These are phyloP conservation scores for Globisporangium iwayamae DNA, from an alignment of 352 stramenopile genomes.

Conservation along the genomic window DNA sequence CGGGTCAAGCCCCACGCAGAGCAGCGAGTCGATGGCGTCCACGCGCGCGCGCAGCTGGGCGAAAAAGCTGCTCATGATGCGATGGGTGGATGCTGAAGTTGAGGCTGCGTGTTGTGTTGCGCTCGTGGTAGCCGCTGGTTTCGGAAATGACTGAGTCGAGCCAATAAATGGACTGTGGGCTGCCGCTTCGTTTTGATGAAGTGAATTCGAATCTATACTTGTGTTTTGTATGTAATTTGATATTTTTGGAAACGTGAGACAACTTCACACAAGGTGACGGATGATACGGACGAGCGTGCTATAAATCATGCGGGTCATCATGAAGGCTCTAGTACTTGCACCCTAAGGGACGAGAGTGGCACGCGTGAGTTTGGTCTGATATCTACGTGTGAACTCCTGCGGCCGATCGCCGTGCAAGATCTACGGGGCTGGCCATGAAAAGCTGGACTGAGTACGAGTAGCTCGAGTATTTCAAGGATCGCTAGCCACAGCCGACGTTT, in stretches of 20 bases:
- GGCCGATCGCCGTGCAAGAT: not conserved
- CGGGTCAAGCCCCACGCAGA: slow-evolving; percentile 98
- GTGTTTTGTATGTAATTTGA: not conserved
- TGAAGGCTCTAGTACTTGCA: not conserved
- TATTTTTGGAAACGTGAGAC: not conserved
- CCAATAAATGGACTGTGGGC: too few relatives aligned
- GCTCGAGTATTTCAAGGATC: too few relatives aligned
- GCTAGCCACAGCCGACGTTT: too few relatives aligned
- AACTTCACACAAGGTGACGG: too few relatives aligned
- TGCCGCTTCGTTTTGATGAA: not conserved
- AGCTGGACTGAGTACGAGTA: too few relatives aligned
- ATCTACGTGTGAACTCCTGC: not conserved
- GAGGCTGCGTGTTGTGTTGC: not conserved
- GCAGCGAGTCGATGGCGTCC: slow-evolving; percentile 90
- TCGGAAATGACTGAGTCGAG: not conserved
- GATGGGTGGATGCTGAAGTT: slow-evolving; percentile 6
- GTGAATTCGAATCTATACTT: not conserved
- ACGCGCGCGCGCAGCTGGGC: slow-evolving; percentile 82
- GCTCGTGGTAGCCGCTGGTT: slow-evolving; percentile 7
- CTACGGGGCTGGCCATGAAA: too few relatives aligned
- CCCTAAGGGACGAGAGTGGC: not conserved
- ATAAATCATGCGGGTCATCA: too few relatives aligned
- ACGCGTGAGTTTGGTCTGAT: not conserved
- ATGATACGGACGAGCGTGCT: not conserved
- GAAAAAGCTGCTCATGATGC: slow-evolving; percentile 81